A percentile compares a stretch with the other conserved stretches of the same genome.
Evolutionary conservation across 306 rosid species (phyloP).

Genomic region (Acacia confusa): DNA sequence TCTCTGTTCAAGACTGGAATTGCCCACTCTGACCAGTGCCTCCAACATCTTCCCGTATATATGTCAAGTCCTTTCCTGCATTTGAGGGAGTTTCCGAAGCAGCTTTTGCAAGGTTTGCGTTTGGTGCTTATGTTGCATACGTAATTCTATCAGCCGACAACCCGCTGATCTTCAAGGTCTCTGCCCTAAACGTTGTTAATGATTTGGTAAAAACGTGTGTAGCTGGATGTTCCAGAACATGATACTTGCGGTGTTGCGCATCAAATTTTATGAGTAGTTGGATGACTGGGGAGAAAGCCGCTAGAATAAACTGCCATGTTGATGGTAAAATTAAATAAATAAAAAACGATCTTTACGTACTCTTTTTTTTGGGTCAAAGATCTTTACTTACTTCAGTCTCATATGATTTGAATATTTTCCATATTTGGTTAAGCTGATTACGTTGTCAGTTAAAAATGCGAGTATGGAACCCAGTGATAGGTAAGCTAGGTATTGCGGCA

Average conservation of each 20-base stretch:
- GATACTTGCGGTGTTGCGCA: no score
- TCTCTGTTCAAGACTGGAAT: not conserved
- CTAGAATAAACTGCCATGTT: not conserved
- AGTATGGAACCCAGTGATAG: not conserved
- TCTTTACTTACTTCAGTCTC: not conserved
- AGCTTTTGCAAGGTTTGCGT: constrained; percentile 70
- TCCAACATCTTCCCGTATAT: not conserved
- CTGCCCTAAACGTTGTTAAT: not conserved
- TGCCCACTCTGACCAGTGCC: not conserved
- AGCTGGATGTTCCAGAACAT: no score
- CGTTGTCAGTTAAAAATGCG: not conserved
- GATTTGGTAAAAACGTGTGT: no score
- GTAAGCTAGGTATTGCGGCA: not conserved
- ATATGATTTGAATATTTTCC: not conserved
- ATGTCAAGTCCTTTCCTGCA: constrained; percentile 94
- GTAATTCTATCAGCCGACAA: constrained; percentile 54
- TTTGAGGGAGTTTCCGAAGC: constrained; percentile 73
- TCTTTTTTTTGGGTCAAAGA: no score
- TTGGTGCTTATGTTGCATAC: constrained; percentile 68
- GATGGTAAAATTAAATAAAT: not conserved
- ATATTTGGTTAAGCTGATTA: not conserved
- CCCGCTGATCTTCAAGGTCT: constrained; percentile 78
- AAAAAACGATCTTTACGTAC: not conserved
- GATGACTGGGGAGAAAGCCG: not conserved
- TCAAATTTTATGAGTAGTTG: no score